A percentile compares a stretch with the other conserved stretches of the same genome.
phyloP scores from a whole-genome alignment of 257 asterid genomes.

The Scutellaria baicalensis region DNA sequence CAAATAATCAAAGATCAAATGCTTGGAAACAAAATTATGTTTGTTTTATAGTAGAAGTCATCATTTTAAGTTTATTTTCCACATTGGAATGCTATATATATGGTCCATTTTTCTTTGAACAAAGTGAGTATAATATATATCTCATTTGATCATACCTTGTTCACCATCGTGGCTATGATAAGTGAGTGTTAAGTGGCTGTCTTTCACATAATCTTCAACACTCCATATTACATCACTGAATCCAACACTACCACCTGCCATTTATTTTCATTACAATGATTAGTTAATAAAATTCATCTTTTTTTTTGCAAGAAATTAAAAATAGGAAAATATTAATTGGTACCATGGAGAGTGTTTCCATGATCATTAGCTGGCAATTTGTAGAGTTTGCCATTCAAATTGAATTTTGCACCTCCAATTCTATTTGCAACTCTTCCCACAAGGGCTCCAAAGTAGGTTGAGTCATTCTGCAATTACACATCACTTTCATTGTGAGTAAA shows the following conservation, averaged over 20 bases:
- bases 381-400: constrained; percentile 45
- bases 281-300: no score
- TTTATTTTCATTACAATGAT: background rate
- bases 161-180: constrained; percentile 70
- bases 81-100: no score
- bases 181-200: constrained; percentile 47
- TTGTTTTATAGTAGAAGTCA: no score
- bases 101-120: no score
- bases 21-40: no score
- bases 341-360: constrained; percentile 92
- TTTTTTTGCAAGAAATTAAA: background rate
- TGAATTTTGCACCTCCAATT: constrained; percentile 68
- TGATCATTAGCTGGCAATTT: constrained; percentile 60
- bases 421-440: constrained; percentile 88
- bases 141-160: constrained; percentile 41
- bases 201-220: constrained; percentile 21
- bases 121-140: no score
- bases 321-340: background rate
- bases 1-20: no score
- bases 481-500: no score
- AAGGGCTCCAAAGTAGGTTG: constrained; percentile 69
- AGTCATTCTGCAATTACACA: constrained; percentile 43
- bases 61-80: no score
- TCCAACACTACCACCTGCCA: constrained; percentile 64
- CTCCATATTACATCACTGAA: constrained; percentile 63